These are phyloP conservation scores for Jaenimonas drosophilae DNA, from an alignment of 208 protist genomes.

Conservation along the genomic window DNA sequence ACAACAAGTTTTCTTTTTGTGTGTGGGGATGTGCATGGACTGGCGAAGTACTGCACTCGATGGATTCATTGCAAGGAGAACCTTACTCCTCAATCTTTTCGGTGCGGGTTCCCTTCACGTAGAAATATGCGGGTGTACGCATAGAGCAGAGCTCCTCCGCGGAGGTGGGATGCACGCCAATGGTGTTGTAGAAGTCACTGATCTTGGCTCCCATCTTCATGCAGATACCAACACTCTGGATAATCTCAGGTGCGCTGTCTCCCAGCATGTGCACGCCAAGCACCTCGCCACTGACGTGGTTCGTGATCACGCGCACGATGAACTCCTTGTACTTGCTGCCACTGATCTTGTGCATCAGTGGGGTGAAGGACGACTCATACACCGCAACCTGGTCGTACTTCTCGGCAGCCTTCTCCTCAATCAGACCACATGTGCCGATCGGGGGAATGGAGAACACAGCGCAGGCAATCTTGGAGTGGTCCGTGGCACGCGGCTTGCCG, in stretches of 20 bases:
- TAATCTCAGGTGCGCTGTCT: constrained; percentile 81
- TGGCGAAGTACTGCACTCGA: too few species aligned
- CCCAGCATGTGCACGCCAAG: constrained; percentile 88
- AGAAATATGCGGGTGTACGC: constrained; percentile 74
- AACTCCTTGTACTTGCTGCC: constrained; percentile 82
- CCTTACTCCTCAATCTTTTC: constrained; percentile 72
- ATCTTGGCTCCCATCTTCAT: constrained; percentile 91
- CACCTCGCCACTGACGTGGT: constrained; percentile 65
- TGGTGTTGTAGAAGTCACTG: constrained; percentile 89
- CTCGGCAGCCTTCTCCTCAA: constrained; percentile 70
- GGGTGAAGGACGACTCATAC: constrained; percentile 79
- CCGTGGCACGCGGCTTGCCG: constrained; percentile 44
- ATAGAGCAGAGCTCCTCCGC: constrained; percentile 92
- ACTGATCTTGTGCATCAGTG: constrained; percentile 87
- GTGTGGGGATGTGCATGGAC: too few species aligned
- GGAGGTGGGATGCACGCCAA: constrained; percentile 95
- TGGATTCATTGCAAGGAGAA: too few species aligned
- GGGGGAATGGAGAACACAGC: constrained; percentile 89
- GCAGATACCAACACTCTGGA: constrained; percentile 83
- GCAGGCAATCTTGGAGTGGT: constrained; percentile 81
- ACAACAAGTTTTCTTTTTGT: too few species aligned
- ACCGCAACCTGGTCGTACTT: constrained; percentile 65
- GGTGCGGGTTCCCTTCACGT: constrained; percentile 54
- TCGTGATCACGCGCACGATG: constrained; percentile 75
- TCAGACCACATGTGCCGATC: constrained; percentile 78